A percentile compares a stretch with the other conserved stretches of the same genome.
Conservation (phyloP, 1,139 yeast species). For the Candida pseudocylindracea region DNA sequence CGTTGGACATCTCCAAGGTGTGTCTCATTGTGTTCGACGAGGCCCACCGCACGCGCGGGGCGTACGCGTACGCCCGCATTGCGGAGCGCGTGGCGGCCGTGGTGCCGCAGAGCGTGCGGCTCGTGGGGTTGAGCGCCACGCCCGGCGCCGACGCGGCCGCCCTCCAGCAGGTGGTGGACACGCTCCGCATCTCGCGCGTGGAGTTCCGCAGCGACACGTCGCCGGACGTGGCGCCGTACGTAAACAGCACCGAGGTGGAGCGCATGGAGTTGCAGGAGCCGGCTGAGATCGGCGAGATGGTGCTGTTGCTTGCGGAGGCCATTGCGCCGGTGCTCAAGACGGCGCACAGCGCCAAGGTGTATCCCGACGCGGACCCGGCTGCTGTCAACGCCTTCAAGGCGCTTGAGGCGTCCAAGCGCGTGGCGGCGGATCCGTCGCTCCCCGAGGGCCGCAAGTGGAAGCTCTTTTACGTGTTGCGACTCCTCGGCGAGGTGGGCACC, state of each 20-base stretch:
- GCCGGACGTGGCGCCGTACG: slow-evolving; percentile 56
- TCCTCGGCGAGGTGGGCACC: slow-evolving; percentile 59
- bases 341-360: slow-evolving; percentile 41
- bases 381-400: slow-evolving; percentile 52
- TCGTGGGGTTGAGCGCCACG: slow-evolving; percentile 68
- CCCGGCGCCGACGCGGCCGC: slow-evolving; percentile 81
- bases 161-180: slow-evolving; percentile 65
- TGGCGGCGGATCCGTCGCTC: slow-evolving; percentile 25
- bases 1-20: slow-evolving; percentile 51
- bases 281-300: slow-evolving; percentile 25
- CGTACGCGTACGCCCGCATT: slow-evolving; percentile 73
- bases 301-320: slow-evolving; percentile 25
- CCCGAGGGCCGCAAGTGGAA: slow-evolving; percentile 58
- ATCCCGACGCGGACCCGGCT: slow-evolving; percentile 40
- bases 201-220: slow-evolving; percentile 79
- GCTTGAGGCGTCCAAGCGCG: slow-evolving; percentile 41
- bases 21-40: slow-evolving; percentile 77
- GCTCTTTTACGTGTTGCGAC: slow-evolving; percentile 32
- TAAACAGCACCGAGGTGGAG: slow-evolving; percentile 46
- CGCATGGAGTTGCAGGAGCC: slow-evolving; percentile 31
- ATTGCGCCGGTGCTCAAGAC: slow-evolving; percentile 37
- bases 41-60: slow-evolving; percentile 86
- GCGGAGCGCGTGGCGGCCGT: too few relatives aligned
- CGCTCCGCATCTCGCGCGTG: slow-evolving; percentile 48
- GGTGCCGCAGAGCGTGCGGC: slow-evolving; percentile 16